phyloP scores from a whole-genome alignment of 73 alveolate genomes.

The Symbiodinium pilosum region DNA sequence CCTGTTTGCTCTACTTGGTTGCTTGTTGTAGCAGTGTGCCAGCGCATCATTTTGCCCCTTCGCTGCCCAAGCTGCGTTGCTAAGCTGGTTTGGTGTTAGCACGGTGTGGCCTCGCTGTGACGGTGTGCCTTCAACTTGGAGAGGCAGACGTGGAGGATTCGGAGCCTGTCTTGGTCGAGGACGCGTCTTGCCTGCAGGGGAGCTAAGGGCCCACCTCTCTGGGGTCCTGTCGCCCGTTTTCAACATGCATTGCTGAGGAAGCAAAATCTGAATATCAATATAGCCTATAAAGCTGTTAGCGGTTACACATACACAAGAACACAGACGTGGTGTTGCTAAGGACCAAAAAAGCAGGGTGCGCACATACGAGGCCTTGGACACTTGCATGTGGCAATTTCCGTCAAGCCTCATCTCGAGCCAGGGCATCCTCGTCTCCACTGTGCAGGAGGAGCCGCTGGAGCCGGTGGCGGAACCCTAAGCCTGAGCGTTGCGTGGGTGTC shows the following conservation, averaged over 20 bases:
- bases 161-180: background rate
- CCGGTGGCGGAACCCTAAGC: background rate
- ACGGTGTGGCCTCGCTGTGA: background rate
- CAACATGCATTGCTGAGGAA: no score
- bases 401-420: background rate
- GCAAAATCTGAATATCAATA: no score
- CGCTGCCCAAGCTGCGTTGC: no score
- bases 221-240: no score
- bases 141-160: background rate
- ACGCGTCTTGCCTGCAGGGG: background rate
- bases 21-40: no score
- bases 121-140: background rate
- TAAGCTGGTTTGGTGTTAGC: no score
- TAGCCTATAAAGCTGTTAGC: background rate
- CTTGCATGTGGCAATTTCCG: no score
- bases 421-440: conserved; percentile 15
- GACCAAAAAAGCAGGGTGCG: conserved; percentile 66
- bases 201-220: background rate
- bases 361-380: conserved; percentile 57
- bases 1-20: no score
- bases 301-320: background rate
- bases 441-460: conserved; percentile 1
- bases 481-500: no score
- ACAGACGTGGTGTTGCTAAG: background rate
- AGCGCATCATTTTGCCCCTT: no score